Evolutionary conservation across 208 protist species (phyloP).

Genomic region (Acanthamoeba lenticulata): DNA sequence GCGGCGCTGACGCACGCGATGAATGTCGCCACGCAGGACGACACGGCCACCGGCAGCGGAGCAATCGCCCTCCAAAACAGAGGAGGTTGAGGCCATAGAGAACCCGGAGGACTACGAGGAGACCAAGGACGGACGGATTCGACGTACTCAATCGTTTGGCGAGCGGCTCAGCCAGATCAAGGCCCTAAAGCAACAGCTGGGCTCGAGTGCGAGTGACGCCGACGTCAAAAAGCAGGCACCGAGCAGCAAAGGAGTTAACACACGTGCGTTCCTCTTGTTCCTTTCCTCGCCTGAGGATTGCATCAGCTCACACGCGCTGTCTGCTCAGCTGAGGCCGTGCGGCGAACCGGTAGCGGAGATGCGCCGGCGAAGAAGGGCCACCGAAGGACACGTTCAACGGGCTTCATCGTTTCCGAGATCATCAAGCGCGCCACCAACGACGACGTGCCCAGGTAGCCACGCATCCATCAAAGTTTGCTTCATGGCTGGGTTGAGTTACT

Average conservation of each 20-base stretch:
- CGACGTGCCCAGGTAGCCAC: neutral
- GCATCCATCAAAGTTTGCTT: too few relatives aligned
- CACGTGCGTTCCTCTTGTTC: neutral
- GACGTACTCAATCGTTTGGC: slow-evolving; percentile 15
- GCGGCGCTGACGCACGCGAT: too few relatives aligned
- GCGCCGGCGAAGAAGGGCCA: neutral
- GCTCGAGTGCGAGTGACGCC: neutral
- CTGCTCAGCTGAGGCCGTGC: neutral
- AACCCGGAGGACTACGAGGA: neutral
- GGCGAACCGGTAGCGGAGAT: neutral
- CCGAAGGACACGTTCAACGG: slow-evolving; percentile 31
- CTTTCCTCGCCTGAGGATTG: neutral
- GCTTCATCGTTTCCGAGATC: slow-evolving; percentile 42
- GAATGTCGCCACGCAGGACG: too few relatives aligned
- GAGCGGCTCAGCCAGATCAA: neutral
- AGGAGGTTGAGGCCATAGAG: too few relatives aligned
- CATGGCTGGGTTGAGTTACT: too few relatives aligned
- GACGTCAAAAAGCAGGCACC: neutral
- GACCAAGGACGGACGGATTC: neutral
- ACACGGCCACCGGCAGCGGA: too few relatives aligned
- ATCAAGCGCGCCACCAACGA: neutral
- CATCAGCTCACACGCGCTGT: neutral
- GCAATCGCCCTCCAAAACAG: too few relatives aligned
- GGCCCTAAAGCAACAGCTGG: neutral
- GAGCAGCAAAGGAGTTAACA: neutral